These are phyloP conservation scores for Dryas octopetala DNA, from an alignment of 306 rosid genomes.

Conservation along the genomic window DNA sequence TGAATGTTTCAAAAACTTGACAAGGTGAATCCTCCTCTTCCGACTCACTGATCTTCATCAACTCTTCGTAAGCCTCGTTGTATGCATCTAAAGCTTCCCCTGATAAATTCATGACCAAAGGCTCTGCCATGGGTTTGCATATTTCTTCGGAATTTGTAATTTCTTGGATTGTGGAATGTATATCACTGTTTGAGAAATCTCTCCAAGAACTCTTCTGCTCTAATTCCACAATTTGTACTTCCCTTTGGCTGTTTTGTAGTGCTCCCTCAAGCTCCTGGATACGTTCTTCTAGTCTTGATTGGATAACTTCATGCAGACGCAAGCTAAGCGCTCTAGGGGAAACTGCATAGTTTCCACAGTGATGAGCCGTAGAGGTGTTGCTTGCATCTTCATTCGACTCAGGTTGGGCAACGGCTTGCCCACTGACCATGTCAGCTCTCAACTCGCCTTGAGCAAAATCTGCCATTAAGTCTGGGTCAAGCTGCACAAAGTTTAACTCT, in stretches of 20 bases:
- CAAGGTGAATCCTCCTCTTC: slow-evolving; percentile 48
- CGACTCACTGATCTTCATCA: slow-evolving; percentile 46
- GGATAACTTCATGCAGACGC: slow-evolving; percentile 69
- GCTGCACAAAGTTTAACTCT: slow-evolving; percentile 46
- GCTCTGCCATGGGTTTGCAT: slow-evolving; percentile 26
- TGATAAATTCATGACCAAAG: slow-evolving; percentile 53
- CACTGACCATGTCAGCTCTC: slow-evolving; percentile 40
- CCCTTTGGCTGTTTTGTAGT: slow-evolving; percentile 58
- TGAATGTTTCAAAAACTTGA: slow-evolving; percentile 27
- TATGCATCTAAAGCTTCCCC: slow-evolving; percentile 61
- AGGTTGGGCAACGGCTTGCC: slow-evolving; percentile 16
- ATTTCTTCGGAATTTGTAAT: slow-evolving; percentile 29
- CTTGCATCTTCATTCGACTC: slow-evolving; percentile 35
- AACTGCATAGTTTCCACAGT: slow-evolving; percentile 60
- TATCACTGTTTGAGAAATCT: slow-evolving; percentile 22
- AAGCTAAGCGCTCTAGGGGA: slow-evolving; percentile 69
- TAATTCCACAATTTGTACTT: slow-evolving; percentile 36
- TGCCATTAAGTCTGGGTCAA: slow-evolving; percentile 55
- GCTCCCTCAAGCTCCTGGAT: slow-evolving; percentile 76
- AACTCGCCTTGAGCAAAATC: slow-evolving; percentile 68
- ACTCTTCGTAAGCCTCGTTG: slow-evolving; percentile 57
- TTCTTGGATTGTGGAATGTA: slow-evolving; percentile 32
- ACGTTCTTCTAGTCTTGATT: slow-evolving; percentile 66
- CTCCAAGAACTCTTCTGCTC: slow-evolving; percentile 33
- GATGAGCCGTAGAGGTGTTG: slow-evolving; percentile 32